These are phyloP conservation scores for Amesomyces nigricolor DNA, from an alignment of 2,329 filamentous ascomycete species.

Conservation along the genomic window DNA sequence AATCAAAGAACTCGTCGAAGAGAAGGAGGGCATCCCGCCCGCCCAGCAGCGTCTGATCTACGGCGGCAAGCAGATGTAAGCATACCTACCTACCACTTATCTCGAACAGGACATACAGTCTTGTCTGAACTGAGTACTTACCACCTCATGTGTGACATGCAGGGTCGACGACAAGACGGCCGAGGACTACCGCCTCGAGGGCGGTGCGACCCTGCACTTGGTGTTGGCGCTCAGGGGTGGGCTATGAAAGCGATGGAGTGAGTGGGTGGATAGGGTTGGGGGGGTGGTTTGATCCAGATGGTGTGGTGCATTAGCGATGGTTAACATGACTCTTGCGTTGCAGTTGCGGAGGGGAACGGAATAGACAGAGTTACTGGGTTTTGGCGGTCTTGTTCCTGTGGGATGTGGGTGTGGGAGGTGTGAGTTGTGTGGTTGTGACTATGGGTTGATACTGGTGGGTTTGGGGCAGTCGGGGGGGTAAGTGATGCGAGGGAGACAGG, in stretches of 20 bases:
- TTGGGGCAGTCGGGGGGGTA: too few species aligned
- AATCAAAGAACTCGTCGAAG: slow-evolving; percentile 98
- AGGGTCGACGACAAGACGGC: slow-evolving; percentile 96
- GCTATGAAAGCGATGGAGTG: slow-evolving; percentile 11
- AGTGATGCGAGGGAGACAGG: too few species aligned
- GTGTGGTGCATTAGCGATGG: not conserved
- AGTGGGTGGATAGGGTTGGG: not conserved
- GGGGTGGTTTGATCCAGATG: not conserved
- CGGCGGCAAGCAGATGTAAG: slow-evolving; percentile 95
- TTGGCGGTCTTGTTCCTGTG: too few species aligned
- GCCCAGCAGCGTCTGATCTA: slow-evolving; percentile 95
- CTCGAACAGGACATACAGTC: too few species aligned
- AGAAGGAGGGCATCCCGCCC: slow-evolving; percentile 97
- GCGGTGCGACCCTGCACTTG: slow-evolving; percentile 88
- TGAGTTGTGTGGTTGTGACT: too few species aligned
- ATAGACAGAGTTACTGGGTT: not conserved
- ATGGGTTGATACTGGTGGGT: too few species aligned
- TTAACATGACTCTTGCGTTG: not conserved
- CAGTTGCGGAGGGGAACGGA: not conserved
- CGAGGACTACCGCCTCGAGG: slow-evolving; percentile 81
- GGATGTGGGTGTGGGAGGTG: too few species aligned
- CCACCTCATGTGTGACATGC: not conserved
- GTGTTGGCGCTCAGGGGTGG: slow-evolving; percentile 91
- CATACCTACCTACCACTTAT: not conserved
- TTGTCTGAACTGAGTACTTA: not conserved